Evolutionary conservation across 176 grass and related monocot species (phyloP).

Genomic region (Thalia dealbata): DNA sequence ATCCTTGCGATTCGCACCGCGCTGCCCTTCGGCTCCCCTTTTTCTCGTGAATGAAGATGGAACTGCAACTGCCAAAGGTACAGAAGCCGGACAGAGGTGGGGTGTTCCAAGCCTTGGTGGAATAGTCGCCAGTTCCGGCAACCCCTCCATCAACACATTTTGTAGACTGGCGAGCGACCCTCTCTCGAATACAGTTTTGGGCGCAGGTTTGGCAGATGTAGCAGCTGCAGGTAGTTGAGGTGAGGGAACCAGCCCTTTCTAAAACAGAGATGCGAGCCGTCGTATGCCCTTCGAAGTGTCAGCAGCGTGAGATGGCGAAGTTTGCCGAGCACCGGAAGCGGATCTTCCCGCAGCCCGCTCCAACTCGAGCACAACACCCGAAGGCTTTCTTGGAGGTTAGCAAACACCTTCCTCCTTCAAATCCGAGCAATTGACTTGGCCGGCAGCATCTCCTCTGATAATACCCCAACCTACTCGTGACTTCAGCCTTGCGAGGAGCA

Average conservation of each 20-base stretch:
- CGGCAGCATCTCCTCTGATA: no score
- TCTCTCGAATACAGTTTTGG: no score
- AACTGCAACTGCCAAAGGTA: not conserved
- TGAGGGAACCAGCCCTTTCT: not conserved
- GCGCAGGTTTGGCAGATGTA: not conserved
- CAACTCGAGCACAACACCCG: not conserved
- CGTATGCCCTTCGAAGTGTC: not conserved
- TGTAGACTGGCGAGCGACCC: no score
- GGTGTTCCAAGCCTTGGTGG: not conserved
- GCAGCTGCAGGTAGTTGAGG: not conserved
- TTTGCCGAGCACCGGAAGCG: no score
- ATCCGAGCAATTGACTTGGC: not conserved
- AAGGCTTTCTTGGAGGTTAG: not conserved
- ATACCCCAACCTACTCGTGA: not conserved
- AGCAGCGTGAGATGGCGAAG: not conserved
- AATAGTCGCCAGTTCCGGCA: not conserved
- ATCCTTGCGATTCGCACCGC: not conserved
- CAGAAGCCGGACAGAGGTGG: not conserved
- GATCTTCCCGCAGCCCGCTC: not conserved
- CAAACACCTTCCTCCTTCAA: not conserved
- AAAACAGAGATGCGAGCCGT: not conserved
- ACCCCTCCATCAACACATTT: not conserved
- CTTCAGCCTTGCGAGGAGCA: no score
- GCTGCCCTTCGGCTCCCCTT: not conserved
- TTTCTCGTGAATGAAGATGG: not conserved